Base-by-base conservation (phyloP, 306 rosid species). In the Cucurbita argyrosperma region DNA sequence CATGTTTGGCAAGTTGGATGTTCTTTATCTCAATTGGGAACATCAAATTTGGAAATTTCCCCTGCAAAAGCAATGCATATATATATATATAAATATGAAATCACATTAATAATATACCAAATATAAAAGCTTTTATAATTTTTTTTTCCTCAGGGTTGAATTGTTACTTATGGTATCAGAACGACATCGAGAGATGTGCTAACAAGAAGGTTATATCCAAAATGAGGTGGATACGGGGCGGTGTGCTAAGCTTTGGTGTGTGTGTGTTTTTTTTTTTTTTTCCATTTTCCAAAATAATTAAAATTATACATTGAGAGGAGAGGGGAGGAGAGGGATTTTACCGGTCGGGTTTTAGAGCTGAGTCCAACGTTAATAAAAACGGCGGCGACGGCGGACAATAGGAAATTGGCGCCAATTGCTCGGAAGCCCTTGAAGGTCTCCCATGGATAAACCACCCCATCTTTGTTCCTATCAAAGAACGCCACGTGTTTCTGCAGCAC, bases 391-490 rank as follows among this genome's bases (percentile, higher is more conserved):
- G 57, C 4, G 1, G 98, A 93, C 63, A 88, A 62, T 1, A 76
- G 0, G 0, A 84, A 5, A 8, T 90, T 90, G 30, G 83, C 81
- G 1, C 96, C 98, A 15, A 92, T 88, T 59, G 96, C 96, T 1
- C 96, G 92, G 76, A 90, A 86, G 12, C 98, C 96, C 87, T 78
- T 21, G 73, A 69, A 69, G 1, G 90, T 92, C 45, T 92, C 98
- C 91, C 87, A 87, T 23, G 98, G 98, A 7, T 92, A 90, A 78
- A 92, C 75, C 72, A 92, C 19, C 66, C 91, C 92, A 10, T 92
- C 92, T 0, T 80, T 77, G 50, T 92, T 88, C 65, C 89, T 77
- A 72, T 92, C 92, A n/a, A 90, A 92, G 71, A 90, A 92, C 8
- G 84, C 85, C 19, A 80, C 96, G 40, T 92, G 98, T 72, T 84